Base-by-base conservation (phyloP, 768 basidiomycete species). In the Crucibulum laeve region DNA sequence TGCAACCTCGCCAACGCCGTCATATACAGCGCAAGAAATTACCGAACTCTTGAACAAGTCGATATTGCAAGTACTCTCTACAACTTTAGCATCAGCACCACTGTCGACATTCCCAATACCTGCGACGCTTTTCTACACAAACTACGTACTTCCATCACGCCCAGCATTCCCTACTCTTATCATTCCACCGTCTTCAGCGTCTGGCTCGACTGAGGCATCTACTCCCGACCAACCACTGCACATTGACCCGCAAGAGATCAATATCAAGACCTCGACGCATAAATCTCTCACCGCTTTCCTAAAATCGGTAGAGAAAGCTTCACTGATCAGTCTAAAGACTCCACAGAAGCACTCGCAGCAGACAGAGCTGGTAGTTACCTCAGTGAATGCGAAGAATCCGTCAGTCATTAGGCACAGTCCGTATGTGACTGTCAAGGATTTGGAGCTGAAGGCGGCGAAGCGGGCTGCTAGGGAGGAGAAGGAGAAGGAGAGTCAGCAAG, bases 241-340 rank as follows among this genome's bases (percentile, higher is more conserved):
- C 50, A 62, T 57, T 5, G 61, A 61, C 37, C 53, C 68, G 4
- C 61, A 66, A 4, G 71, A 72, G 32, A 74, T 87, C 45, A 87
- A 77, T 51, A 84, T 94, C 60, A 91, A 87, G 52, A 74, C 83
- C 7, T 91, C 89, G 1, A 74, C 74, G 1, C 77, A 82, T 68
- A 96, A 93, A 62, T 88, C 89, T 7, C 71, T 94, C 15, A 74
- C 82, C 1, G 73, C 83, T 1, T 93, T 95, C 67, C 71, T 96
- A 53, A 92, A 87, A 58, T 55, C 76, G 14, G 69, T 76, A 14
- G 87, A 90, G 48, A 94, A 94, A 57, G 77, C 80, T 5, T 75
- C 74, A 0, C 59, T 96, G 18, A 54, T 95, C 26, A 79, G 79
- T 10, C 68, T 85, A 18, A 96, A 95, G 57, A 73, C 84, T 17